A percentile compares a stretch with the other conserved stretches of the same genome.
Evolutionary conservation across 495 filamentous ascomycete genomes (phyloP).

Genomic region (Trichoderma asperelloides): DNA sequence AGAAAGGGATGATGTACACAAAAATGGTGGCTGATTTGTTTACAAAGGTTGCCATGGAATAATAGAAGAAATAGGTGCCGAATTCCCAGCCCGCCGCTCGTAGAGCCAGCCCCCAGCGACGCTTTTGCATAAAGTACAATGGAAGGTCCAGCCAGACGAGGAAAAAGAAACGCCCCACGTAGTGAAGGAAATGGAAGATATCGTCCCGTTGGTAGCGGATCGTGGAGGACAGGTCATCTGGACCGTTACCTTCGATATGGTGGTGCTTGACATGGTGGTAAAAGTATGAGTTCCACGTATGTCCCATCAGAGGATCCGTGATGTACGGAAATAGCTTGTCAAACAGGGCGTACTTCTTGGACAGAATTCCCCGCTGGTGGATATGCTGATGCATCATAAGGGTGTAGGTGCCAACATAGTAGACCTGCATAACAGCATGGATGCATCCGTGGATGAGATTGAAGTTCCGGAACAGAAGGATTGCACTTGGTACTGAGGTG

Average conservation of each 20-base stretch:
- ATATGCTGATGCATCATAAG: constrained; percentile 80
- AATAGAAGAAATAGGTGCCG: constrained; percentile 40
- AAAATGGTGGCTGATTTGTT: constrained; percentile 45
- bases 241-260: constrained; percentile 74
- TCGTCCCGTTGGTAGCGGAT: constrained; percentile 68
- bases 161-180: constrained; percentile 63
- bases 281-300: constrained; percentile 77
- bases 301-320: constrained; percentile 67
- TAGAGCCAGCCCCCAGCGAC: constrained; percentile 39
- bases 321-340: constrained; percentile 64
- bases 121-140: constrained; percentile 55
- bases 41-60: constrained; percentile 28
- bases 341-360: constrained; percentile 37
- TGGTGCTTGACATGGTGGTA: constrained; percentile 83
- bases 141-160: constrained; percentile 68
- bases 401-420: constrained; percentile 63
- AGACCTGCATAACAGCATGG: constrained; percentile 53
- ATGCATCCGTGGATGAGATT: constrained; percentile 54
- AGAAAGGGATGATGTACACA: constrained; percentile 51
- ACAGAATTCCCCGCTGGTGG: constrained; percentile 63
- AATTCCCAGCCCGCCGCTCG: constrained; percentile 51
- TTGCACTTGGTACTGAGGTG: constrained; percentile 58
- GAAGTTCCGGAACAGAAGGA: constrained; percentile 56
- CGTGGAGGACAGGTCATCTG: constrained; percentile 64
- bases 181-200: constrained; percentile 52